Base-by-base conservation (phyloP, 208 protist species). In the Leishmania mexicana region DNA sequence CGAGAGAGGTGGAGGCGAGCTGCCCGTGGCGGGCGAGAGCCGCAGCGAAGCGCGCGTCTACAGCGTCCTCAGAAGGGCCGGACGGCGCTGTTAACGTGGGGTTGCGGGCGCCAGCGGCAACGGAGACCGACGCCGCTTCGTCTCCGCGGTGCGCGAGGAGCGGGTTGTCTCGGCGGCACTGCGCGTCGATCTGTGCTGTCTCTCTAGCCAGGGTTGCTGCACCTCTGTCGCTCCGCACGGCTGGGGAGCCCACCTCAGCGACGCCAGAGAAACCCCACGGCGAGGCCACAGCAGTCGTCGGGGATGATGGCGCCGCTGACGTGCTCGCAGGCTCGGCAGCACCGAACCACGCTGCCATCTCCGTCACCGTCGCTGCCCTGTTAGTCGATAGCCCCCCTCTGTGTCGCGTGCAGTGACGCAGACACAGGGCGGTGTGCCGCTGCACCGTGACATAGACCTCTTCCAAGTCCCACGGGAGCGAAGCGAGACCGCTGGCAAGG, bases 391-490 rank as follows among this genome's bases (percentile, higher is more conserved):
- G 42, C 24, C 70, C 45, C 28, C n/a, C 45, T 19, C 54, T 10
- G 45, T n/a, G 70, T 13, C 70, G 45, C 53, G n/a, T 58, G 11
- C 62, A 51, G 78, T 76, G 74, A 8, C 51, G 78, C n/a, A 54
- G 54, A 51, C 75, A 86, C 31, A 93, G 45, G 0, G 31, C 64
- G 13, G 78, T 51, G 82, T 92, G 90, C 6, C 90, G 85, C 71
- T 77, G 81, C 75, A 91, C 83, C 31, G 68, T 73, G 35, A 89
- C 45, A 80, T 84, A 90, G 3, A 92, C 0, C 47, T 78, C 75
- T 40, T 87, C 84, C 21, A 87, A 65, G 49, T 77, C 83, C 90
- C 90, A 93, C 67, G 88, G 84, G 45, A 90, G 72, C 24, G 85
- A 40, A 42, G 65, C 65, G 19, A 88, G 54, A 10, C 78, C 74